Evolutionary conservation across 768 basidiomycete genomes (phyloP).

Genomic region (Amanita molliuscula): DNA sequence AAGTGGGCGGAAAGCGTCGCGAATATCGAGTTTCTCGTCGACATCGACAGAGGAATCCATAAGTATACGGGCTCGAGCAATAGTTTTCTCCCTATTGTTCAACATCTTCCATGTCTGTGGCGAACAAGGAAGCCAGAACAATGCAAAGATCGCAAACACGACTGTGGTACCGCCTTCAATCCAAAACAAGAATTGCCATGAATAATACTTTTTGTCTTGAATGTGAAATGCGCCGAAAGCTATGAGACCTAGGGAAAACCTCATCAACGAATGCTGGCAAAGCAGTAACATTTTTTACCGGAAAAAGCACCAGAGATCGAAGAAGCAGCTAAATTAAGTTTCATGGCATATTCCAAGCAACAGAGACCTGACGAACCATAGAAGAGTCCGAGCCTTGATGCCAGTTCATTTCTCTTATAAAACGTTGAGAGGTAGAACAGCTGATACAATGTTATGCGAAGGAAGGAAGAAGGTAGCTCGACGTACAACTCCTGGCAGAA

Average conservation of each 20-base stretch:
- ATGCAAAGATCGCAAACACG: constrained; percentile 33
- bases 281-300: constrained; percentile 14
- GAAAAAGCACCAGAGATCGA: constrained; percentile 39
- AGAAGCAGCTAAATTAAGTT: constrained; percentile 22
- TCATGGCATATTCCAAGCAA: neutral
- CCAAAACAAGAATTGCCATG: constrained; percentile 45
- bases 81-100: constrained; percentile 25
- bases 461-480: neutral
- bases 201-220: constrained; percentile 26
- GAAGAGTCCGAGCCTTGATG: constrained; percentile 38
- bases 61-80: constrained; percentile 32
- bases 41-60: constrained; percentile 33
- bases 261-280: neutral
- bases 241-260: constrained; percentile 24
- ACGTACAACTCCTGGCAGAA: constrained; percentile 32
- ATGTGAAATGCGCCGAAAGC: constrained; percentile 46
- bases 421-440: constrained; percentile 43
- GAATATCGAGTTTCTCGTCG: constrained; percentile 29
- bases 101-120: constrained; percentile 31
- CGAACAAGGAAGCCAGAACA: constrained; percentile 34
- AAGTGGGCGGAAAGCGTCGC: constrained; percentile 35
- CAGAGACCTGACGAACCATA: constrained; percentile 23
- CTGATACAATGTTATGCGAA: neutral
- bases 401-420: constrained; percentile 40
- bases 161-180: constrained; percentile 37